Base-by-base conservation (phyloP, 2,329 filamentous ascomycete genomes). In the Diaporthe citri region DNA sequence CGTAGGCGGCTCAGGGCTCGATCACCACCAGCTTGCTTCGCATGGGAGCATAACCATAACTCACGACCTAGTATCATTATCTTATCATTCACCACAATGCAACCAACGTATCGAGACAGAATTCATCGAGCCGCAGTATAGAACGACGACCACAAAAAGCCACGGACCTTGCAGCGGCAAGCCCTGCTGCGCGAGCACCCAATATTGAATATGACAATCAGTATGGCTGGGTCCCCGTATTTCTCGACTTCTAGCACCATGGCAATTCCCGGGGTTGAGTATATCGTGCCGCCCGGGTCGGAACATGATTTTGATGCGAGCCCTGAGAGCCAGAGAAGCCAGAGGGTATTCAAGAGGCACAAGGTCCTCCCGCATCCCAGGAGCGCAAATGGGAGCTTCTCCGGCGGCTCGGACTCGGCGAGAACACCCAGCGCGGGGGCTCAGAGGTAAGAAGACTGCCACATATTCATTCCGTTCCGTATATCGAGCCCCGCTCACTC, bases 331-430 rank as follows among this genome's bases (percentile, higher is more conserved):
- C 81, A 77, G 72, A 78, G 74, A 48, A 79, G 74, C 73, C 81
- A 77, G 73, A 78, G 74, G 60, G 77, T 80, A 15, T 83, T 86
- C 78, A 85, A 83, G 77, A 84, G 81, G 74, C 84, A 84, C 70
- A 86, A 84, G 69, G 76, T 81, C 22, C 81, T 86, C 22, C 84
- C 84, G n/a, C 84, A 82, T 70, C 83, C 84, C 52, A 79, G 79
- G 76, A 80, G 79, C 70, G 79, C 80, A 72, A 80, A 41, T 64
- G 75, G 75, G 22, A 70, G 39, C 62, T 72, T 72, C 71, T 76
- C 70, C 56, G 73, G 66, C 71, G 74, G 57, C 31, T 74, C 25
- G 46, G 72, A 73, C n/a, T 75, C 69, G 56, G 62, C 60, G 62
- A 75, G 75, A 59, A 64, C 75, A 48, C 51, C 60, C 25, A 64